Percentiles rank a stretch among this genome's conserved stretches.
These are phyloP conservation scores for Aspergillus sparsus DNA, from an alignment of 495 filamentous ascomycete genomes.

Conservation along the genomic window DNA sequence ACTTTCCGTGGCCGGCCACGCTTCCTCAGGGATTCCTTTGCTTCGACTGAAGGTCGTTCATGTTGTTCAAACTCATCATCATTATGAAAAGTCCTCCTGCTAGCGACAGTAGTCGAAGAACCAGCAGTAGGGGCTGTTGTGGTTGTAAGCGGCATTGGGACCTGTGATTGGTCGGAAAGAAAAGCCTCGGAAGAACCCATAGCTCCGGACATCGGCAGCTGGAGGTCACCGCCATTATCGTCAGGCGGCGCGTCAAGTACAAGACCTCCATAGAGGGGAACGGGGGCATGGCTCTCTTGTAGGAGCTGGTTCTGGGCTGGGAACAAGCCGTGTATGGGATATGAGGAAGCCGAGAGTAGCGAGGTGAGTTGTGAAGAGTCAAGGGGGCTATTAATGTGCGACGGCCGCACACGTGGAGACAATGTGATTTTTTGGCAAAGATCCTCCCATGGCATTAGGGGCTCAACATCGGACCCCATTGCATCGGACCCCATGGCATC, in stretches of 20 bases:
- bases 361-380: constrained; percentile 17
- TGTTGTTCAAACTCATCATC: background rate
- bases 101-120: background rate
- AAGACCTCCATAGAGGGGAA: background rate
- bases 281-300: background rate
- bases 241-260: background rate
- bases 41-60: constrained; percentile 16
- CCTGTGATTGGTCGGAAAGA: constrained; percentile 3
- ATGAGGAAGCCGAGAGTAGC: constrained; percentile 31
- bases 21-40: constrained; percentile 19
- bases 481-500: background rate
- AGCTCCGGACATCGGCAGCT: background rate
- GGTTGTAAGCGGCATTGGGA: background rate
- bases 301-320: constrained; percentile 6
- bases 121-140: background rate
- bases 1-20: constrained; percentile 26
- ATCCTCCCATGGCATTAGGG: background rate
- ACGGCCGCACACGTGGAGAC: constrained; percentile 1
- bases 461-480: background rate
- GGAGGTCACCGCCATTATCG: background rate
- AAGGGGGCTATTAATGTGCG: background rate
- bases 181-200: background rate
- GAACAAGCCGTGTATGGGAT: constrained; percentile 24
- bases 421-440: background rate
- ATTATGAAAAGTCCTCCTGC: too few relatives aligned